phyloP scores from a whole-genome alignment of 2,329 filamentous ascomycete genomes.

The Ophiostoma piceae region DNA sequence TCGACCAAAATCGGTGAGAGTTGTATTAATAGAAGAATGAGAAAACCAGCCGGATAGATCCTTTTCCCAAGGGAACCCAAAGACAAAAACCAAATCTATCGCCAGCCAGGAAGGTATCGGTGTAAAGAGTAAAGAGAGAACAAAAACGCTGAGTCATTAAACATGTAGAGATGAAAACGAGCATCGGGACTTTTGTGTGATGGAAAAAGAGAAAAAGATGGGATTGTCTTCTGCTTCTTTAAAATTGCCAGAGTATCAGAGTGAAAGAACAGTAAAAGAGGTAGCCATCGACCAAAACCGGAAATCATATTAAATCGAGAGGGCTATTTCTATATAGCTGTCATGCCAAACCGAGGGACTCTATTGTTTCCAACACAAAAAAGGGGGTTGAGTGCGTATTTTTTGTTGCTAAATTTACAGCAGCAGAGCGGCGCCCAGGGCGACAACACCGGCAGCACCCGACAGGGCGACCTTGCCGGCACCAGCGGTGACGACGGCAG shows the following conservation, averaged over 20 bases:
- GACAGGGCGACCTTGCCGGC: constrained; percentile 55
- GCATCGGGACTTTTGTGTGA: neutral
- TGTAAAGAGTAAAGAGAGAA: neutral
- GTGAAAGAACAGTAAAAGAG: neutral
- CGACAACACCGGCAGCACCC: constrained; percentile 55
- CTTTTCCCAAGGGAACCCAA: constrained; percentile 11
- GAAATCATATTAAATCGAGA: constrained; percentile 34
- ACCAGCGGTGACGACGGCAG: constrained; percentile 47
- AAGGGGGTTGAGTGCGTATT: constrained; percentile 9
- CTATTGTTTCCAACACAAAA: constrained; percentile 23
- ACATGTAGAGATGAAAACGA: constrained; percentile 9
- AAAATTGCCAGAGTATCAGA: constrained; percentile 16
- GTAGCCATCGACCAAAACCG: constrained; percentile 15
- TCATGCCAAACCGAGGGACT: constrained; percentile 7
- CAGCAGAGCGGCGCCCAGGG: constrained; percentile 54
- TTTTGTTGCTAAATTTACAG: constrained; percentile 45
- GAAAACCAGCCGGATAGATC: constrained; percentile 12
- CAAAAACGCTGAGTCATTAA: constrained; percentile 12
- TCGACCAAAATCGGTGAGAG: neutral
- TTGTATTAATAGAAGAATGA: constrained; percentile 13
- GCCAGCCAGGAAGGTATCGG: neutral
- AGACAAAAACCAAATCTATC: constrained; percentile 10
- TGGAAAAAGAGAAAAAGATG: constrained; percentile 14
- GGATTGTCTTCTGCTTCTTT: neutral
- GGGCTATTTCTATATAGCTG: constrained; percentile 11